Evolutionary conservation across 2,329 filamentous ascomycete species (phyloP), one percentile per base, ranked within the genome.

Genomic region (Talaromyces albobiverticillius): DNA sequence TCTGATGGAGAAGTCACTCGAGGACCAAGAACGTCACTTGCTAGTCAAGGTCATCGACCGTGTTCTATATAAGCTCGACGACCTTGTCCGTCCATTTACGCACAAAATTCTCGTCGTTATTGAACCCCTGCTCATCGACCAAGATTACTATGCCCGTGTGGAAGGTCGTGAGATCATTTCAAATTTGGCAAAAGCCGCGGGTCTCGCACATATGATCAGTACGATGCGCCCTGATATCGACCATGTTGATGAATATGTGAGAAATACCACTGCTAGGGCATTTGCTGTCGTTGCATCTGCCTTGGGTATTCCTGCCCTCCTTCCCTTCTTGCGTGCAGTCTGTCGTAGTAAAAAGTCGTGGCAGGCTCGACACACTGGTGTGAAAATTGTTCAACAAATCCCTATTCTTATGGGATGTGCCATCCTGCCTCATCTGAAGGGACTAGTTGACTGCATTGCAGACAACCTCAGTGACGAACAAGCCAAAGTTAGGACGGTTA

Each of bases 21-120:
- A 99, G 71, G 94, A 99, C 60, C 94, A 99, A 72, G 94, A 99
- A 72, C 92, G 94, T 51, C 94, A 99, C 81, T 79, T 99, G 72
- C 83, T 99, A 25, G 95, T 99, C 77, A 99, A 99, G 77, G 95
- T 99, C 64, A 97, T 99, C 66, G 95, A 99, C 70, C 88, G 94
- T 74, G 92, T 99, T 57, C 83, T 99, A 6, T 99, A 97, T 82
- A 99, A 99, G 77, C 84, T 99, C 22, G 94, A 97, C 69, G 94
- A 99, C 65, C 82, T 97, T 60, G 94, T 99, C 51, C 85, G 94
- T 38, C 94, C 94, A 20, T 99, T 93, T 60, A 93, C 96, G 14
- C 95, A 99, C 78, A 97, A 97, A 78, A 99, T 99, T 59, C 76
- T 99, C 55, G 94, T 99, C 51, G 94, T 99, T 67, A 99, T 99